These are phyloP conservation scores for Physcomitrellopsis africana DNA, from an alignment of 225 moss, liverwort and hornwort genomes.

Conservation along the genomic window DNA sequence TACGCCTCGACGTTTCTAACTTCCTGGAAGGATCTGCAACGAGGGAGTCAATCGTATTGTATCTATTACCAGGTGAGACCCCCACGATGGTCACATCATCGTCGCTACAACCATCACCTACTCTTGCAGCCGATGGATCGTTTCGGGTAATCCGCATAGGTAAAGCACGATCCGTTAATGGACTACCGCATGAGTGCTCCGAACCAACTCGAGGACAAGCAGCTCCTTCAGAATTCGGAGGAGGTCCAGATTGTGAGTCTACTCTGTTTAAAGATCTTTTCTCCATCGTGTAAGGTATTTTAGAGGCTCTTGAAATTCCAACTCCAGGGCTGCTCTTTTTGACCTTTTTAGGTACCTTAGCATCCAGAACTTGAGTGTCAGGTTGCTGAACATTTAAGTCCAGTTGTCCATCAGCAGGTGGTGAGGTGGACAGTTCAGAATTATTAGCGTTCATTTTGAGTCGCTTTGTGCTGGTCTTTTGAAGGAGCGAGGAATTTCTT, in stretches of 20 bases:
- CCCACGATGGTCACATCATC: conserved; percentile 53
- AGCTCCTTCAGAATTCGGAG: background rate
- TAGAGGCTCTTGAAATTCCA: conserved; percentile 14
- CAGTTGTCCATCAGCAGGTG: conserved; percentile 15
- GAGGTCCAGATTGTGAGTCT: background rate
- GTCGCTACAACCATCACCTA: conserved; percentile 45
- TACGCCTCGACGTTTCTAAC: conserved; percentile 28
- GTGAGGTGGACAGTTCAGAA: conserved; percentile 3
- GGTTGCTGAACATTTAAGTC: conserved; percentile 39
- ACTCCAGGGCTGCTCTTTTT: conserved; percentile 31
- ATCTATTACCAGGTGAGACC: conserved; percentile 28
- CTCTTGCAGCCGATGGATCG: conserved; percentile 16
- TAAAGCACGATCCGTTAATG: conserved; percentile 14
- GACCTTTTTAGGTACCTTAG: conserved; percentile 26
- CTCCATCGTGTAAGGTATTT: background rate
- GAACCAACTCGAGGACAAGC: conserved; percentile 12
- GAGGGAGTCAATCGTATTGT: background rate
- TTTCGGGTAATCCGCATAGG: conserved; percentile 22
- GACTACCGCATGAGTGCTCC: conserved; percentile 1
- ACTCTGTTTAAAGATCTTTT: conserved; percentile 20
- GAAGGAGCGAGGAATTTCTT: background rate
- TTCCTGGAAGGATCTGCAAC: conserved; percentile 23
- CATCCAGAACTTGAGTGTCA: conserved; percentile 4
- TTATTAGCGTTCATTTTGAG: conserved; percentile 26
- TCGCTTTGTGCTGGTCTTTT: conserved; percentile 30